Percentiles rank a stretch among this genome's conserved stretches.
phyloP scores from a whole-genome alignment of 495 filamentous ascomycete genomes.

The Penicillium verhagenii region DNA sequence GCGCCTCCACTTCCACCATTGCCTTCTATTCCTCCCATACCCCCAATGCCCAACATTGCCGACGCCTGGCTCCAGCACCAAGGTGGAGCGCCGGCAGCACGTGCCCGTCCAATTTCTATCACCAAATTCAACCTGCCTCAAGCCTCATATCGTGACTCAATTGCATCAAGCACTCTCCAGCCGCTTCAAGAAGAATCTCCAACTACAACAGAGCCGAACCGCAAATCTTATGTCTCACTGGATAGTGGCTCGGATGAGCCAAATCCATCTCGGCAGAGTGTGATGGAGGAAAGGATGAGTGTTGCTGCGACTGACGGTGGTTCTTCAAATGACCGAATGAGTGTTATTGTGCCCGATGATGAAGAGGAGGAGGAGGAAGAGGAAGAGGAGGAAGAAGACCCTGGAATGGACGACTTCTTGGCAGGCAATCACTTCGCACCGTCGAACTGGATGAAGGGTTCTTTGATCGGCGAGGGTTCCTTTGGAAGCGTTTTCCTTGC shows the following conservation, averaged over 20 bases:
- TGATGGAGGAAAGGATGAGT: conserved; percentile 79
- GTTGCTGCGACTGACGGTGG: conserved; percentile 61
- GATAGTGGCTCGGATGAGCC: conserved; percentile 84
- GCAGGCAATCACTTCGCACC: conserved; percentile 92
- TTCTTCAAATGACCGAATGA: conserved; percentile 68
- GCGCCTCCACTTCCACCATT: conserved; percentile 31
- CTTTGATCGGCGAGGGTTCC: conserved; percentile 92
- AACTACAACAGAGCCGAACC: conserved; percentile 66
- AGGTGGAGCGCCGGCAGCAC: conserved; percentile 39
- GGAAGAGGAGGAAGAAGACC: conserved; percentile 48
- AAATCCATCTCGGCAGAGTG: conserved; percentile 64
- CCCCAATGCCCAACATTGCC: conserved; percentile 94
- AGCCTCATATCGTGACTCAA: conserved; percentile 73
- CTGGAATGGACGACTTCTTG: conserved; percentile 70
- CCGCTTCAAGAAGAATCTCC: conserved; percentile 90
- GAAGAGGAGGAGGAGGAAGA: conserved; percentile 68
- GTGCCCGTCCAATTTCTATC: conserved; percentile 60
- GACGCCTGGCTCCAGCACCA: conserved; percentile 82
- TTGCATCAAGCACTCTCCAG: conserved; percentile 84
- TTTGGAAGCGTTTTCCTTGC: conserved; percentile 97
- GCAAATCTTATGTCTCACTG: conserved; percentile 96
- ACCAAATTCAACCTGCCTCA: conserved; percentile 58
- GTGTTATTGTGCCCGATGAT: conserved; percentile 64
- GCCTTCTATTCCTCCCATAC: conserved; percentile 67
- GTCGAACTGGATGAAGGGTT: conserved; percentile 98